phyloP scores from a whole-genome alignment of 140 eudicot species.

The Senecio squalidus region DNA sequence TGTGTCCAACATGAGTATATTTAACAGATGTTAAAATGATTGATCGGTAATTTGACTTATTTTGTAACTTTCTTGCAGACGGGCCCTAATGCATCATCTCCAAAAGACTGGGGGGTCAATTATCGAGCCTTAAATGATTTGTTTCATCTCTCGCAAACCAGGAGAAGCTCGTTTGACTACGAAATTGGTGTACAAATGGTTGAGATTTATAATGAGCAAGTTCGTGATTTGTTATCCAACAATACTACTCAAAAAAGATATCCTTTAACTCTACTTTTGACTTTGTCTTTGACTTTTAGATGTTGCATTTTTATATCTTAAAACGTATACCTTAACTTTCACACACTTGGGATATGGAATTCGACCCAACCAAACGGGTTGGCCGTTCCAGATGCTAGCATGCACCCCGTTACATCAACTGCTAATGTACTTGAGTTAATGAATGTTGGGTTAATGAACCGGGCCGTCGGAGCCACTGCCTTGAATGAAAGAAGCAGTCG shows the following conservation, averaged over 20 bases:
- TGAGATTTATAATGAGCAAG: conserved; percentile 88
- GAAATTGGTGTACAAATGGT: conserved; percentile 93
- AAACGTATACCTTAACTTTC: conserved; percentile 60
- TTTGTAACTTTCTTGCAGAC: conserved; percentile 27
- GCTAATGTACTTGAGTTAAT: conserved; percentile 65
- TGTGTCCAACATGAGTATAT: neutral
- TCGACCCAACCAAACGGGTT: conserved; percentile 82
- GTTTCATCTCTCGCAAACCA: conserved; percentile 64
- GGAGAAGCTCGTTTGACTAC: conserved; percentile 57
- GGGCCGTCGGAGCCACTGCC: conserved; percentile 92
- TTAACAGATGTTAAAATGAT: neutral
- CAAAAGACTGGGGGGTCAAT: conserved; percentile 82
- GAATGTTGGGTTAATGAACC: conserved; percentile 73
- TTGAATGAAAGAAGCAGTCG: conserved; percentile 89
- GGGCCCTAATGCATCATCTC: conserved; percentile 64
- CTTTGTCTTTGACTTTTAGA: neutral
- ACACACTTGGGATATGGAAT: conserved; percentile 79
- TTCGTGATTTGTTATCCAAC: conserved; percentile 62
- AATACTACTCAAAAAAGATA: conserved; percentile 54
- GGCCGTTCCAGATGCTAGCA: conserved; percentile 92
- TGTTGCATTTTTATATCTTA: neutral
- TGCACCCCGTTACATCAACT: conserved; percentile 82
- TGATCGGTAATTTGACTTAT: neutral
- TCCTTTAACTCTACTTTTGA: conserved; percentile 41
- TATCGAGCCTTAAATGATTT: conserved; percentile 85